Evolutionary conservation across 2,329 filamentous ascomycete species (phyloP), one percentile per base, ranked within the genome.

Genomic region (Colletotrichum simmondsii): DNA sequence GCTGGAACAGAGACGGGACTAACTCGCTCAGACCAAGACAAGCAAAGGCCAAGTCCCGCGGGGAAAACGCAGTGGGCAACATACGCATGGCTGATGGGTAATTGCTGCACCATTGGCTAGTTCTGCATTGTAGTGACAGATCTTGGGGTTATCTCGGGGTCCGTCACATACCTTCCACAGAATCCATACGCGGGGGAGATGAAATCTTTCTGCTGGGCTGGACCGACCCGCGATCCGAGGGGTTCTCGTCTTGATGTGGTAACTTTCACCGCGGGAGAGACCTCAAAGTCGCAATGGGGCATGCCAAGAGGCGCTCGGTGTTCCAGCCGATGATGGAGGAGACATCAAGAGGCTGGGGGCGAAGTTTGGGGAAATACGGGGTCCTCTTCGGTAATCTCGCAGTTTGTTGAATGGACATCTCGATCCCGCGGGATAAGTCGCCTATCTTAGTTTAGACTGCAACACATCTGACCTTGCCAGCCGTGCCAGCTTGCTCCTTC

Each of bases 351-450:
- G 16, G 30, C 35, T 61, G 56, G 63, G 63, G 42, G 58, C n/a
- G 28, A 71, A 35, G 54, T 49, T 56, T 35, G 28, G 62, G 63
- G 42, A 46, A 71, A 46, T 5, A 16, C 42, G 68, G 63, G 35
- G 37, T 16, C 37, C 28, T 52, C 28, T 26, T 63, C 59, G 59
- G 30, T n/a, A 54, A 42, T n/a, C 12, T 42, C 2, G 16, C 28
- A 24, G 37, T 16, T n/a, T 16, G 35, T 46, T 65, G 61, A 35
- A 32, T 22, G 35, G 16, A 30, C 22, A 37, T 35, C 42, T 71
- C 46, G 22, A 67, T 71, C 57, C 68, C 68, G 63, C 63, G 68
- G 68, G 63, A 35, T 71, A 67, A 28, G 4, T 71, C 49, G 63
- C 68, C 68, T 57, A 61, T 71, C 28, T 62, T 28, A 22, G 68